These are phyloP conservation scores for Choiromyces venosus DNA, from an alignment of 495 filamentous ascomycete species.

Conservation along the genomic window DNA sequence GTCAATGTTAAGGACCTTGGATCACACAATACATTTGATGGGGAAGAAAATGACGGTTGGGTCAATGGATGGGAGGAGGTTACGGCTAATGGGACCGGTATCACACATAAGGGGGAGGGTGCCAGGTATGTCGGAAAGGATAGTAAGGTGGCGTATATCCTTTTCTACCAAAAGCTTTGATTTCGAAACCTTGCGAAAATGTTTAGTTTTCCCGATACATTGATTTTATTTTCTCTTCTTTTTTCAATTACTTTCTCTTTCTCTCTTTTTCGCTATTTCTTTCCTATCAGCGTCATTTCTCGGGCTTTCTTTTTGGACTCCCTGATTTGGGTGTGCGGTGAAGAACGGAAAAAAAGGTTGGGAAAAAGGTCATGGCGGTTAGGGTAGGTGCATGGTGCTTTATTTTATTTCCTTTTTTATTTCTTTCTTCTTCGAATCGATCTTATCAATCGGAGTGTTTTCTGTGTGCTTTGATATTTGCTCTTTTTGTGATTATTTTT, in stretches of 20 bases:
- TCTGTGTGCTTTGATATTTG: not conserved
- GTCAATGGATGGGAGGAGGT: slow-evolving; percentile 84
- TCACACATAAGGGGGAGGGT: slow-evolving; percentile 58
- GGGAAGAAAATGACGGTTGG: slow-evolving; percentile 60
- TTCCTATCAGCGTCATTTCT: not conserved
- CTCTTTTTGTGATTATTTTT: not conserved
- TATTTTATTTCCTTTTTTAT: slow-evolving; percentile 1
- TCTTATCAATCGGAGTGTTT: not conserved
- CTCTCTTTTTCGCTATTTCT: slow-evolving; percentile 2
- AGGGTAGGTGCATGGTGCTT: slow-evolving; percentile 4
- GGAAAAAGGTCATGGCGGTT: not conserved
- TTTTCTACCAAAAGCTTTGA: slow-evolving; percentile 84
- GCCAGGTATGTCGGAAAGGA: slow-evolving; percentile 73
- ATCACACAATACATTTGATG: slow-evolving; percentile 48
- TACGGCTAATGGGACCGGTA: slow-evolving; percentile 48
- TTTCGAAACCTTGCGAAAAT: slow-evolving; percentile 14
- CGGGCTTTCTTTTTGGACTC: not conserved
- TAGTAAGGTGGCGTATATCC: slow-evolving; percentile 91
- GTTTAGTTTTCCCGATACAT: not conserved
- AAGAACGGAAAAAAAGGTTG: not conserved
- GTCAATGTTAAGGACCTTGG: slow-evolving; percentile 65
- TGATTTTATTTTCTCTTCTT: slow-evolving; percentile 9
- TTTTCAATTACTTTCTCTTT: slow-evolving; percentile 8
- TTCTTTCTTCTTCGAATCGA: not conserved
- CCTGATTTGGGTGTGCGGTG: not conserved